These are phyloP conservation scores for Posidonia oceanica DNA, from an alignment of 116 monocot genomes.

Conservation along the genomic window DNA sequence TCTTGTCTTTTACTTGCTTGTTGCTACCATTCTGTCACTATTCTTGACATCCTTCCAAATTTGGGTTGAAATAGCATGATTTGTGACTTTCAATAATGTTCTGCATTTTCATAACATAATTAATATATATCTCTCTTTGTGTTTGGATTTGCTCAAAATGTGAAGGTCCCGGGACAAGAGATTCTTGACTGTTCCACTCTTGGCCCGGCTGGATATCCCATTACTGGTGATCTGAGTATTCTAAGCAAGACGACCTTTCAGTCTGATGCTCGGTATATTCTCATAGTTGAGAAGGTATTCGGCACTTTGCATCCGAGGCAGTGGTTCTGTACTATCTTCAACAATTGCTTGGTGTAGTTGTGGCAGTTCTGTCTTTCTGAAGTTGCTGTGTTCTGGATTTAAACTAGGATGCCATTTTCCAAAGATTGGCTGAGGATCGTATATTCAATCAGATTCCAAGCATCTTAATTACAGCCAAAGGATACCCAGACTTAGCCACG, in stretches of 20 bases:
- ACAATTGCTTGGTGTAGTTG: not conserved
- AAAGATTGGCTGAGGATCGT: constrained; percentile 77
- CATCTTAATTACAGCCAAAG: constrained; percentile 88
- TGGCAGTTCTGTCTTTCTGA: not conserved
- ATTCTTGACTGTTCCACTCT: constrained; percentile 58
- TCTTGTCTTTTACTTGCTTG: not conserved
- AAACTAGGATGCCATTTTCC: constrained; percentile 85
- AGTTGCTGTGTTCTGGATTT: not conserved
- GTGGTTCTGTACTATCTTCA: not conserved
- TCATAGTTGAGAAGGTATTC: constrained; percentile 89
- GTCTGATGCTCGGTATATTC: constrained; percentile 91
- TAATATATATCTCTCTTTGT: no score
- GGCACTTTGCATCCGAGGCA: not conserved
- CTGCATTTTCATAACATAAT: no score
- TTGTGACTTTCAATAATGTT: no score
- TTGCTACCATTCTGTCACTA: not conserved
- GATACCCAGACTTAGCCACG: constrained; percentile 92
- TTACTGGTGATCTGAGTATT: constrained; percentile 71
- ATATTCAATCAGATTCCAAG: constrained; percentile 76
- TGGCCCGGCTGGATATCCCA: constrained; percentile 71
- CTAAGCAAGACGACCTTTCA: constrained; percentile 42
- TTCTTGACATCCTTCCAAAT: no score
- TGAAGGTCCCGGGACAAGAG: constrained; percentile 49
- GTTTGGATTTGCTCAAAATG: not conserved
- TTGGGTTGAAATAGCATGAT: no score